phyloP scores from a whole-genome alignment of 306 rosid species.

The Cajanus cajan region DNA sequence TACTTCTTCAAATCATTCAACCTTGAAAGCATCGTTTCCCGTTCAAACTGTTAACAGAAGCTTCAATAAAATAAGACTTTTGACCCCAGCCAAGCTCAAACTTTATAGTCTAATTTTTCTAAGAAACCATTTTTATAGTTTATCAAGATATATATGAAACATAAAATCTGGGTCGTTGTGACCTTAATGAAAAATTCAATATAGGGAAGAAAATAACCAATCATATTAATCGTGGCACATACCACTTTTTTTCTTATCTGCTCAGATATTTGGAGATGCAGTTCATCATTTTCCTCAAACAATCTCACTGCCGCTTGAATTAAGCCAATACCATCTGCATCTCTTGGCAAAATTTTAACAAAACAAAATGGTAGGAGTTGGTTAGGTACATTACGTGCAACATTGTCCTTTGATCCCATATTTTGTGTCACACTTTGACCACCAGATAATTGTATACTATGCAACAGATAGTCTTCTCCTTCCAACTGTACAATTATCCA shows the following conservation, averaged over 20 bases:
- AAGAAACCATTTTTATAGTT: background rate
- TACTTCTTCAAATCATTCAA: background rate
- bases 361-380: background rate
- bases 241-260: conserved; percentile 14
- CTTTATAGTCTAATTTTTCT: background rate
- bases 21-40: background rate
- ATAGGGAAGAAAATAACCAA: background rate
- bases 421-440: background rate
- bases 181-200: background rate
- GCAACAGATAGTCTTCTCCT: background rate
- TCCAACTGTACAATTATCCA: background rate
- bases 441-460: background rate
- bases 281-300: background rate
- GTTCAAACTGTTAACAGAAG: background rate
- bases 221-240: background rate
- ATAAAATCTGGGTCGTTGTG: background rate
- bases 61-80: background rate
- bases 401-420: background rate
- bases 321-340: background rate
- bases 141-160: background rate
- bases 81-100: background rate
- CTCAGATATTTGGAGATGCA: background rate
- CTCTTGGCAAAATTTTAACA: conserved; percentile 3
- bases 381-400: background rate
- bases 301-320: background rate